Percentiles rank a stretch among this genome's conserved stretches.
phyloP scores from a whole-genome alignment of 208 protist species.

The Leishmania amazonensis region DNA sequence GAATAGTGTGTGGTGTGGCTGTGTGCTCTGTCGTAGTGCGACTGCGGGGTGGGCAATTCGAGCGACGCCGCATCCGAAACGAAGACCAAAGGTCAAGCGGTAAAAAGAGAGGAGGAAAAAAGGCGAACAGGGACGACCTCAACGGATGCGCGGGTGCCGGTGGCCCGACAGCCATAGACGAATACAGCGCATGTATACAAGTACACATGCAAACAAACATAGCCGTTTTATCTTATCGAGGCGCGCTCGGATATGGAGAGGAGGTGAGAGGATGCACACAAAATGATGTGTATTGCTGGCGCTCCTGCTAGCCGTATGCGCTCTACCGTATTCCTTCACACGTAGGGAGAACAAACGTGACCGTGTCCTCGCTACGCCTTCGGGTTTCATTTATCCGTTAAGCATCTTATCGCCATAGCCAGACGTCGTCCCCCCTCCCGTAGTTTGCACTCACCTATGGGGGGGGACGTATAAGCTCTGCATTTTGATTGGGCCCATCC shows the following conservation, averaged over 20 bases:
- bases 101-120: background rate
- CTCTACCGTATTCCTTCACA: background rate
- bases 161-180: background rate
- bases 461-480: background rate
- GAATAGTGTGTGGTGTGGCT: background rate
- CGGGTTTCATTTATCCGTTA: background rate
- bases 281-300: background rate
- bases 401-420: background rate
- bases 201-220: background rate
- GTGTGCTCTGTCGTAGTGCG: background rate
- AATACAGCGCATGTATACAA: background rate
- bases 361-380: background rate
- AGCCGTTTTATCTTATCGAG: background rate
- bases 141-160: background rate
- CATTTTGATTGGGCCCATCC: background rate
- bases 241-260: background rate
- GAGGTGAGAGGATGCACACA: background rate
- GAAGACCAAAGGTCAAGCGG: background rate
- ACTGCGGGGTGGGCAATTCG: background rate
- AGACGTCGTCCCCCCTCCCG: background rate
- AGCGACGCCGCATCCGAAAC: background rate
- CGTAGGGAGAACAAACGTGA: background rate
- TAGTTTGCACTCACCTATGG: background rate
- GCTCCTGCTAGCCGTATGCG: background rate
- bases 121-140: background rate